Percentiles rank a stretch among this genome's conserved stretches.
Evolutionary conservation across 1,284 basidiomycete genomes (phyloP).

Genomic region (Malassezia cuniculi): DNA sequence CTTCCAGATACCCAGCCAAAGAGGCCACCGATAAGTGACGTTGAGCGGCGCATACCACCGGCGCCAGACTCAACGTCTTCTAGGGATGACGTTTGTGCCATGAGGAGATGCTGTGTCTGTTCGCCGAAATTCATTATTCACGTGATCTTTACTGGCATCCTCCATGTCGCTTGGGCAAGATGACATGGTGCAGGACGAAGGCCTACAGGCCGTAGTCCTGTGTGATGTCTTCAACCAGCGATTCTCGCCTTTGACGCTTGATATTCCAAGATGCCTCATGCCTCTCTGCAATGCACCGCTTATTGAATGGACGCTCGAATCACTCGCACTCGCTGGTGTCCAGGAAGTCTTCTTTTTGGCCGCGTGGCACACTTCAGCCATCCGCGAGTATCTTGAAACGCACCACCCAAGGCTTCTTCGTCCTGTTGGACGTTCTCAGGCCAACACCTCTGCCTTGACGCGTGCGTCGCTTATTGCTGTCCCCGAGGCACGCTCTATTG

Average conservation of each 20-base stretch:
- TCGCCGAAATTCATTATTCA: too few relatives aligned
- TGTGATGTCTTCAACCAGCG: conserved; percentile 90
- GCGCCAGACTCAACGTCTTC: conserved; percentile 1
- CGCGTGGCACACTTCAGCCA: conserved; percentile 45
- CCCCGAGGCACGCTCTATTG: conserved; percentile 74
- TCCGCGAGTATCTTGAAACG: conserved; percentile 55
- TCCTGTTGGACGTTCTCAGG: background rate
- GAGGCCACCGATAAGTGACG: conserved; percentile 10
- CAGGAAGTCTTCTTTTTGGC: conserved; percentile 88
- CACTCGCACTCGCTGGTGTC: conserved; percentile 76
- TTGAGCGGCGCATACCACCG: conserved; percentile 8
- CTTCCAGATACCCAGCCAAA: conserved; percentile 8
- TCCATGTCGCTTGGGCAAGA: conserved; percentile 17
- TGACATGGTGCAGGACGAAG: conserved; percentile 37
- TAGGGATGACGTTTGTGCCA: too few relatives aligned
- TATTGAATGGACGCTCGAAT: conserved; percentile 90
- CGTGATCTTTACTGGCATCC: background rate
- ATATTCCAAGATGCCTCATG: conserved; percentile 55
- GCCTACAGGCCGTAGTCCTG: conserved; percentile 74
- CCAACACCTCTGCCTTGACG: conserved; percentile 2
- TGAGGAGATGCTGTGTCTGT: too few relatives aligned
- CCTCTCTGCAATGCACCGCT: conserved; percentile 87
- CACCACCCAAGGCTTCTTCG: conserved; percentile 5
- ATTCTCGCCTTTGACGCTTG: conserved; percentile 66
- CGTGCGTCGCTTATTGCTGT: conserved; percentile 66